Conservation (phyloP, 2,329 filamentous ascomycete genomes). For the Sclerotinia sclerotiorum region DNA sequence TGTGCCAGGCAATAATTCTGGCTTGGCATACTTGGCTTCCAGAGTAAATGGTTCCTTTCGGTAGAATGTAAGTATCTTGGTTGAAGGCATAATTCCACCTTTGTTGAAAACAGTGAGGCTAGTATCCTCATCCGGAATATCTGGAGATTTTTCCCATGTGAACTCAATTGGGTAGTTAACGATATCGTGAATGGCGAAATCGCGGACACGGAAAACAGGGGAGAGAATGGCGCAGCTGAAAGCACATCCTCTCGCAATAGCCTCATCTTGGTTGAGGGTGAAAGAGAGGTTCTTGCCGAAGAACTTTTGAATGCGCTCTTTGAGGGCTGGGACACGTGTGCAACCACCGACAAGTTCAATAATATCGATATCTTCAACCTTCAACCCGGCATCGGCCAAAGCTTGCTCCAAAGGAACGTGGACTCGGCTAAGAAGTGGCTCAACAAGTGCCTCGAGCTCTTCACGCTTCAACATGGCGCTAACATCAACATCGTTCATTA, state of each 20-base stretch:
- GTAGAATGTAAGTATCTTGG: conserved; percentile 99
- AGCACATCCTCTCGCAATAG: conserved; percentile 89
- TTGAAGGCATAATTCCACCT: conserved; percentile 94
- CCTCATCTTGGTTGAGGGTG: conserved; percentile 98
- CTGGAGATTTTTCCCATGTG: conserved; percentile 96
- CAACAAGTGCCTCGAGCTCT: conserved; percentile 87
- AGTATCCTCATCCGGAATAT: conserved; percentile 98
- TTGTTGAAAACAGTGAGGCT: conserved; percentile 96
- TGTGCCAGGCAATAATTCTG: conserved; percentile 84
- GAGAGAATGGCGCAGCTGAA: conserved; percentile 98
- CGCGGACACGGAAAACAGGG: conserved; percentile 95
- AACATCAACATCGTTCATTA: conserved; percentile 98
- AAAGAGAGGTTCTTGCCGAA: conserved; percentile 92
- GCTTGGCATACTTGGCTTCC: conserved; percentile 89
- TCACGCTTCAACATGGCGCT: conserved; percentile 85
- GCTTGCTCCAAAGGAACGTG: conserved; percentile 82
- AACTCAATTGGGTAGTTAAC: conserved; percentile 99
- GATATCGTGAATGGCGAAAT: conserved; percentile 97
- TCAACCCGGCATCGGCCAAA: conserved; percentile 89
- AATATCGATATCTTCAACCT: conserved; percentile 85
- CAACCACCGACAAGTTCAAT: conserved; percentile 94
- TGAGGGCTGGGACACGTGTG: conserved; percentile 89
- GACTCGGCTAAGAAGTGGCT: conserved; percentile 75
- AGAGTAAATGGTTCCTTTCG: conserved; percentile 96
- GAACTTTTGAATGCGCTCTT: conserved; percentile 84